These are phyloP conservation scores for Wallemia mellicola DNA, from an alignment of 1,284 basidiomycete species.

Conservation along the genomic window DNA sequence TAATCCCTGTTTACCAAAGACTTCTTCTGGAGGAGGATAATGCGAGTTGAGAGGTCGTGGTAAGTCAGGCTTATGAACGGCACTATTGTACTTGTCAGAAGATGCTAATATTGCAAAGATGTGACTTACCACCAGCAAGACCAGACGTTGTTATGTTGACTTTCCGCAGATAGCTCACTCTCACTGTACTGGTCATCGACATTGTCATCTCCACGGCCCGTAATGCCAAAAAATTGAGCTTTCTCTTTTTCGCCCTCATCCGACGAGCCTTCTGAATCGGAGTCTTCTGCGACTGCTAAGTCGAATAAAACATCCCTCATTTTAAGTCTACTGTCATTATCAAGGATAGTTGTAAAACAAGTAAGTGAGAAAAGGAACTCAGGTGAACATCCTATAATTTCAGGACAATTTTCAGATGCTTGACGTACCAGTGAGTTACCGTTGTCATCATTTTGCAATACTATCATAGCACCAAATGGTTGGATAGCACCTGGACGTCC, in stretches of 20 bases:
- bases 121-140: not conserved
- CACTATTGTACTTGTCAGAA: not conserved
- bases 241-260: constrained; percentile 23
- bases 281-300: constrained; percentile 23
- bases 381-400: constrained; percentile 42
- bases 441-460: constrained; percentile 33
- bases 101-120: not conserved
- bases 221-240: constrained; percentile 39
- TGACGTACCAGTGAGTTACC: constrained; percentile 37
- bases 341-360: constrained; percentile 43
- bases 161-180: not conserved
- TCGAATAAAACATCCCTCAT: constrained; percentile 52
- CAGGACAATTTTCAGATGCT: constrained; percentile 47
- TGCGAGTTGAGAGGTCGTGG: not conserved
- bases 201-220: constrained; percentile 29
- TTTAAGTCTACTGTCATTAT: constrained; percentile 34
- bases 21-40: not conserved
- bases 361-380: constrained; percentile 42
- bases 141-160: not conserved
- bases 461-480: constrained; percentile 54
- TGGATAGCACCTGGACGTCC: constrained; percentile 58
- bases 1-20: not conserved
- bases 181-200: not conserved
- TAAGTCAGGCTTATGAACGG: not conserved
- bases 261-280: not conserved